These are phyloP conservation scores for Zoysia matrella DNA, from an alignment of 202 grass and related monocot genomes.

Conservation along the genomic window DNA sequence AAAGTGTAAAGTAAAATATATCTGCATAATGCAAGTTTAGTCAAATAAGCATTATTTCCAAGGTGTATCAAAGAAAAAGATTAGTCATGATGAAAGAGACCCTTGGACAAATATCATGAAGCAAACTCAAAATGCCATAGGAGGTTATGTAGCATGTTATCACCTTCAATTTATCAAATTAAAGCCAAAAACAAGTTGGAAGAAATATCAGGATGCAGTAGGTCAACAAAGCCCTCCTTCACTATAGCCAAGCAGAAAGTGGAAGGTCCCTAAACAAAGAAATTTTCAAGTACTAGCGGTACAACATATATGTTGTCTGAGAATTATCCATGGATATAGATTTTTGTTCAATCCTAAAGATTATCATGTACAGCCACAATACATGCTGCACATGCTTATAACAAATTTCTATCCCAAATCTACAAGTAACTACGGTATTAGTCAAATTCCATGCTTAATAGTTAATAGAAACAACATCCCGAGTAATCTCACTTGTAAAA, in stretches of 20 bases:
- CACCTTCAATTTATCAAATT: conserved; percentile 11
- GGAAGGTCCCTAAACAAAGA: not conserved
- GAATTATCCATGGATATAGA: not conserved
- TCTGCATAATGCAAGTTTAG: not conserved
- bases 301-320: not conserved
- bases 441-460: conserved; percentile 3
- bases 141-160: not conserved
- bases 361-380: not conserved
- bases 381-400: not conserved
- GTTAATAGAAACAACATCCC: not conserved
- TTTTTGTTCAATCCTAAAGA: not conserved
- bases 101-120: not conserved
- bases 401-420: not conserved
- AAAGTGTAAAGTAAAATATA: conserved; percentile 13
- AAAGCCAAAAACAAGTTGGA: not conserved
- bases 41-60: not conserved
- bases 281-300: not conserved
- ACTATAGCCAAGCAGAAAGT: not conserved
- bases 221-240: not conserved
- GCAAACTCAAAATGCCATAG: not conserved
- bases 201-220: not conserved
- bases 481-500: not conserved
- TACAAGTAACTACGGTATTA: not conserved
- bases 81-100: not conserved
- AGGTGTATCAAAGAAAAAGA: conserved; percentile 6